Base-by-base conservation (phyloP, 768 basidiomycete genomes). In the Clavulina sp. region DNA sequence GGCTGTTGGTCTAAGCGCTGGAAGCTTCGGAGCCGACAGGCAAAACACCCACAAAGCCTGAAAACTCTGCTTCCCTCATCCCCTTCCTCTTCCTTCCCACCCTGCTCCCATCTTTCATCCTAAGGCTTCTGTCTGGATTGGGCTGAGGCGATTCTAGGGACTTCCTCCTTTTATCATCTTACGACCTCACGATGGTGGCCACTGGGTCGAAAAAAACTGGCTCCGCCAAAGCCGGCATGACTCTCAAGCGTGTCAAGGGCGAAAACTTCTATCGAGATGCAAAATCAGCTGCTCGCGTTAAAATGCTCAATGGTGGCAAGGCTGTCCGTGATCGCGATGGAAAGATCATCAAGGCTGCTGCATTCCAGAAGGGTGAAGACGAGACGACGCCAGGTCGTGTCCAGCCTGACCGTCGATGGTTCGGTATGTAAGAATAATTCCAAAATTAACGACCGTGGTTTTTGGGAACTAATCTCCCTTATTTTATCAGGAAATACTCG, bases 181-280 rank as follows among this genome's bases (percentile, higher is more conserved):
- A 7, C 43, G 9, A 18, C 9, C 13, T 18, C 28, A 21, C 48
- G 3, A 54, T 54, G 53, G 52, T 49, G 28, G 50, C 53, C 7
- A 49, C 47, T 3, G 41, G 4, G 7, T 13, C 52, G 30, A 54
- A 54, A 23, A 54, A 54, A 26, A 50, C 44, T n/a, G 13, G 13
- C 7, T 49, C 48, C 9, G 31, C 31, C 16, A 32, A 33, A 4
- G 21, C 38, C 16, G 40, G 53, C 1, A 46, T 55, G 18, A 46
- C 43, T 24, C 34, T 85, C 41, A 75, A 76, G 57, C 81, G 72
- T 64, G 75, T 83, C 57, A 89, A 88, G 63, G 92, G 91, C 61
- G 89, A 95, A 70, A 99, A 93, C 65, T 97, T 96, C 70, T 99
- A 95, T 69, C 85, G 91, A 66, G 78, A 91, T 82, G 91, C 88